Conservation (phyloP, 768 basidiomycete species). For the Hericium coralloides region DNA sequence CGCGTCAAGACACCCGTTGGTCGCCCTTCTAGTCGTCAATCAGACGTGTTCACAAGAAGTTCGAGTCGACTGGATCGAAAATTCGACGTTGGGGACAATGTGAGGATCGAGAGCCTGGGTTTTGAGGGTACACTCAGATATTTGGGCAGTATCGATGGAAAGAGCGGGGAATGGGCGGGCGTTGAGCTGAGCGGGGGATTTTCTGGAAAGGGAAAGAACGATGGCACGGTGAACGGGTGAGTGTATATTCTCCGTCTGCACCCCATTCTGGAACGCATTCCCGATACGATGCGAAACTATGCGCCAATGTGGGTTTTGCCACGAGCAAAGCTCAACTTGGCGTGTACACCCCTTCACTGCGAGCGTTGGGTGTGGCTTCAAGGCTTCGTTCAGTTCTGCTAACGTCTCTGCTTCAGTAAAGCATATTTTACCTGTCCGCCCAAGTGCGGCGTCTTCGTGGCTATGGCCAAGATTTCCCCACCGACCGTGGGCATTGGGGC, state of each 20-base stretch:
- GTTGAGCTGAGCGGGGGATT: conserved; percentile 85
- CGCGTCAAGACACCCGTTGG: conserved; percentile 45
- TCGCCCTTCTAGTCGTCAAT: conserved; percentile 59
- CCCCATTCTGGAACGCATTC: neutral
- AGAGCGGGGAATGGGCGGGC: conserved; percentile 87
- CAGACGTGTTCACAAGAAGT: conserved; percentile 45
- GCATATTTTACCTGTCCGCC: conserved; percentile 78
- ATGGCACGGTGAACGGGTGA: conserved; percentile 84
- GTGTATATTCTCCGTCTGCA: conserved; percentile 24
- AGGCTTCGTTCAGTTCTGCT: neutral
- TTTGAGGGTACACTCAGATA: conserved; percentile 79
- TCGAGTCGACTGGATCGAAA: conserved; percentile 34
- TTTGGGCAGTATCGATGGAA: conserved; percentile 81
- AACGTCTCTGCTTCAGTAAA: conserved; percentile 3
- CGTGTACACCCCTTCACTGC: too few relatives aligned
- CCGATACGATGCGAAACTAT: too few relatives aligned
- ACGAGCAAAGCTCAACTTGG: too few relatives aligned
- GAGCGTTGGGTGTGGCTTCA: too few relatives aligned
- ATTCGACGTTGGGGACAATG: conserved; percentile 72
- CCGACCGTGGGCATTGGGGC: conserved; percentile 56
- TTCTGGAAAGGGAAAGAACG: conserved; percentile 89
- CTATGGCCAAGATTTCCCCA: conserved; percentile 68
- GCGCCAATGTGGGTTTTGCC: too few relatives aligned
- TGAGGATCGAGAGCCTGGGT: conserved; percentile 81
- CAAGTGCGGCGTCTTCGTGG: conserved; percentile 87